These are phyloP conservation scores for Globisporangium perplexum DNA, from an alignment of 352 stramenopile genomes.

Conservation along the genomic window DNA sequence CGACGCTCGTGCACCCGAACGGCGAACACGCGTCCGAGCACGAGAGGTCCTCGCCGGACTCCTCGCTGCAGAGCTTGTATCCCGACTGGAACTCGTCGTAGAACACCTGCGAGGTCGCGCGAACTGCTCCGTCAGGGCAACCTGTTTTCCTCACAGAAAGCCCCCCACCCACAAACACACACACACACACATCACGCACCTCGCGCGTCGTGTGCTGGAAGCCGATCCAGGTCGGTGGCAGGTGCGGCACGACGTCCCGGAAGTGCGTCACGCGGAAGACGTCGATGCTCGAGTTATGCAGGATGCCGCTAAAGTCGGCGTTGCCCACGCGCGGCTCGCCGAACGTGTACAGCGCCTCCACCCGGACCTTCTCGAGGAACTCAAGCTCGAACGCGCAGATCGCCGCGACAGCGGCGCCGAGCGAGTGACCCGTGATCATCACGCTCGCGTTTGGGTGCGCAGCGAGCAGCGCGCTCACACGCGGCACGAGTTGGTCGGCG, in stretches of 20 bases:
- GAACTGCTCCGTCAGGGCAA: background rate
- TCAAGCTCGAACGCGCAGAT: slow-evolving; percentile 75
- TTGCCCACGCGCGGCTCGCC: slow-evolving; percentile 77
- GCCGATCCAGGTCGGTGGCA: slow-evolving; percentile 70
- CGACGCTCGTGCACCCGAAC: slow-evolving; percentile 74
- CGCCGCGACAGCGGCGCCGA: slow-evolving; percentile 62
- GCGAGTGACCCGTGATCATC: slow-evolving; percentile 67
- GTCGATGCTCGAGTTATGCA: slow-evolving; percentile 50
- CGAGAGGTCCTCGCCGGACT: slow-evolving; percentile 51
- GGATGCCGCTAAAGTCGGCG: slow-evolving; percentile 42
- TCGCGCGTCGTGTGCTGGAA: slow-evolving; percentile 73
- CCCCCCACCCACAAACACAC: no score
- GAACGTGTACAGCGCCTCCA: slow-evolving; percentile 64
- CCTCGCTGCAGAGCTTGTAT: slow-evolving; percentile 53
- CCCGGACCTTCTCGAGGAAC: slow-evolving; percentile 48
- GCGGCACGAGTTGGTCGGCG: slow-evolving; percentile 33
- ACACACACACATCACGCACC: slow-evolving; percentile 30
- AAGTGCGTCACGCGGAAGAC: slow-evolving; percentile 76
- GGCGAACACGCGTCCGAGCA: slow-evolving; percentile 72
- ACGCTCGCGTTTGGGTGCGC: slow-evolving; percentile 39
- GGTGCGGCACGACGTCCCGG: slow-evolving; percentile 67
- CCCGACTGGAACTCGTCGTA: slow-evolving; percentile 72
- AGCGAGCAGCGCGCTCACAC: slow-evolving; percentile 24
- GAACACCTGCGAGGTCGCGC: slow-evolving; percentile 41
- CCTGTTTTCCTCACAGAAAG: background rate